phyloP scores from a whole-genome alignment of 2,329 filamentous ascomycete genomes.

The Tothia fuscella region DNA sequence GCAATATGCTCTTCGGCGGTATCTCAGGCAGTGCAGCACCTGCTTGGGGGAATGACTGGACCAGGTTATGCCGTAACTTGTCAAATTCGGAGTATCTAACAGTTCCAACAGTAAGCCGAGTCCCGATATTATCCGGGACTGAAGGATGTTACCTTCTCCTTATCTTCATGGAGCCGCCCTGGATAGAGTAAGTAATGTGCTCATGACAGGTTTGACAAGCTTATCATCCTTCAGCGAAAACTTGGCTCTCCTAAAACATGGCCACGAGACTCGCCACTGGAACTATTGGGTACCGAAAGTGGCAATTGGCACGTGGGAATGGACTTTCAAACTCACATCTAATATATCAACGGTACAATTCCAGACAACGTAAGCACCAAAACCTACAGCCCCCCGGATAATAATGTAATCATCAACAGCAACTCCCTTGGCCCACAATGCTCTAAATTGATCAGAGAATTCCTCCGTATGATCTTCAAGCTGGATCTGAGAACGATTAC shows the following conservation, averaged over 20 bases:
- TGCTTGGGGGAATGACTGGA: constrained; percentile 72
- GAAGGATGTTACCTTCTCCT: constrained; percentile 42
- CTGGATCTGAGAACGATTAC: constrained; percentile 39
- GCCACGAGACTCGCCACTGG: too few species aligned
- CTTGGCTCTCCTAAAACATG: too few species aligned
- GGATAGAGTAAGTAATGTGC: too few species aligned
- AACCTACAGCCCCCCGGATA: constrained; percentile 34
- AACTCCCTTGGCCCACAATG: constrained; percentile 51
- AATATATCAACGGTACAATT: constrained; percentile 81
- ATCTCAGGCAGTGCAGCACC: constrained; percentile 76
- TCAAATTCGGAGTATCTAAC: constrained; percentile 97
- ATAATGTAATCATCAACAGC: constrained; percentile 51
- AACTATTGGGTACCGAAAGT: neutral
- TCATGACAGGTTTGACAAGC: too few species aligned
- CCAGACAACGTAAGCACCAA: constrained; percentile 93
- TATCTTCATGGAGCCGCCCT: constrained; percentile 46
- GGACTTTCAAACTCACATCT: constrained; percentile 45
- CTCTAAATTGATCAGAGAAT: constrained; percentile 42
- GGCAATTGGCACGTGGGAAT: too few species aligned
- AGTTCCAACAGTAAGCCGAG: constrained; percentile 16
- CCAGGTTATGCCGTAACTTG: constrained; percentile 59
- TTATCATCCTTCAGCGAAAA: too few species aligned
- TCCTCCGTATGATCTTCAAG: constrained; percentile 55
- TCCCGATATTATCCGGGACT: constrained; percentile 17
- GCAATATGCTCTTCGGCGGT: constrained; percentile 83